phyloP scores from a whole-genome alignment of 805 yeast species.

The Spencermartinsiella europaea region DNA sequence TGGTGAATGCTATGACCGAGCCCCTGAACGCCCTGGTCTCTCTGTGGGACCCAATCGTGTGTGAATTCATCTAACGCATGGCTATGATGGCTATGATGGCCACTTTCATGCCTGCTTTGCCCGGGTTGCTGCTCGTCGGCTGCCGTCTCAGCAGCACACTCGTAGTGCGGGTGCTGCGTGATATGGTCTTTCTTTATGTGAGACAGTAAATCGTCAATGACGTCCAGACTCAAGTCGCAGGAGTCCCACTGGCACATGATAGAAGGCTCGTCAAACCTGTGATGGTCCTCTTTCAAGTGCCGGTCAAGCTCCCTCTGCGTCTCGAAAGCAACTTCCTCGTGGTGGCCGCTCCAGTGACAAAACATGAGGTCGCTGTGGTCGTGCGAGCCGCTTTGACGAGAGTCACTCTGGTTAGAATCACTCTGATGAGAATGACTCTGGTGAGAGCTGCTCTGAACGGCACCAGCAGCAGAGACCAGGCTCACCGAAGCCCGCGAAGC shows the following conservation, averaged over 20 bases:
- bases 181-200: constrained; percentile 26
- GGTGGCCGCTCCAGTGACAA: constrained; percentile 35
- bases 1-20: too few relatives aligned
- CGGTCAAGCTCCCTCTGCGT: constrained; percentile 27
- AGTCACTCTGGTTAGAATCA: background rate
- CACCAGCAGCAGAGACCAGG: background rate
- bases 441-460: background rate
- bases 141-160: background rate
- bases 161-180: background rate
- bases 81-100: too few relatives aligned
- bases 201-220: constrained; percentile 25
- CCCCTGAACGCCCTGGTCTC: too few relatives aligned
- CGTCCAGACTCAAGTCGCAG: constrained; percentile 30
- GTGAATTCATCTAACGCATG: too few relatives aligned
- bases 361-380: background rate
- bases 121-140: too few relatives aligned
- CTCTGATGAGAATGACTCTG: background rate
- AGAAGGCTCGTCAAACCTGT: constrained; percentile 11
- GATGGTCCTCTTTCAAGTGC: constrained; percentile 24
- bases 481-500: background rate
- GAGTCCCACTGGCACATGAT: constrained; percentile 37
- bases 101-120: too few relatives aligned
- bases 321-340: constrained; percentile 26
- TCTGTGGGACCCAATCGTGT: too few relatives aligned
- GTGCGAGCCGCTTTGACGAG: background rate